Conservation (phyloP, 805 yeast species). For the Saturnispora silvae region DNA sequence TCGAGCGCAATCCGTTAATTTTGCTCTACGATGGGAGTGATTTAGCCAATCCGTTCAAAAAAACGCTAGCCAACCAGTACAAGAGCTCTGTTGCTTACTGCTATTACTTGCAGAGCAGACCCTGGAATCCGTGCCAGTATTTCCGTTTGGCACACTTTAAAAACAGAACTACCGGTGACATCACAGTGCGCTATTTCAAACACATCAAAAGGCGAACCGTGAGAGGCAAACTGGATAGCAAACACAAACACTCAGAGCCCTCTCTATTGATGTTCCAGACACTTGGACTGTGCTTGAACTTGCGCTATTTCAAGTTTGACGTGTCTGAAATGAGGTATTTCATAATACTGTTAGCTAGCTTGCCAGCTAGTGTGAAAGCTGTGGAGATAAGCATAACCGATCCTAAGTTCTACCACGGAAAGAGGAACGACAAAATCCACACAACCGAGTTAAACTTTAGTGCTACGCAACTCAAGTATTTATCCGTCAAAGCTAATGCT, state of each 20-base stretch:
- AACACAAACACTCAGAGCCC: not conserved
- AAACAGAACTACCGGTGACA: not conserved
- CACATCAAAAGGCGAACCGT: not conserved
- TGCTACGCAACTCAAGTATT: not conserved
- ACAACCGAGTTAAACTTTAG: not conserved
- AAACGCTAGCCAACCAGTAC: not conserved
- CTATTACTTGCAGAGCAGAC: not conserved
- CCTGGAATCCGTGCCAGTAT: not conserved
- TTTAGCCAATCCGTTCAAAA: not conserved
- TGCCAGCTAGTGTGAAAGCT: not conserved
- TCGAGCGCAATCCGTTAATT: not conserved
- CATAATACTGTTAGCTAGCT: not conserved
- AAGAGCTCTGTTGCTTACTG: not conserved
- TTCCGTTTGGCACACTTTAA: conserved; percentile 2
- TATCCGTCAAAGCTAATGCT: no score
- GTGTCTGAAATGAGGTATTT: not conserved
- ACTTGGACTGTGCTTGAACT: not conserved
- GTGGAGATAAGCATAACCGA: not conserved
- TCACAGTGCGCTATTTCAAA: not conserved
- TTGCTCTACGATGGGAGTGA: not conserved
- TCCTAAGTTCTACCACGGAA: not conserved
- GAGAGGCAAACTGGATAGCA: not conserved
- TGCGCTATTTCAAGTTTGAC: not conserved
- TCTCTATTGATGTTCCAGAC: not conserved
- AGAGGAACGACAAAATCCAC: not conserved